These are phyloP conservation scores for Durio zibethinus DNA, from an alignment of 345 rosid species.

Conservation along the genomic window DNA sequence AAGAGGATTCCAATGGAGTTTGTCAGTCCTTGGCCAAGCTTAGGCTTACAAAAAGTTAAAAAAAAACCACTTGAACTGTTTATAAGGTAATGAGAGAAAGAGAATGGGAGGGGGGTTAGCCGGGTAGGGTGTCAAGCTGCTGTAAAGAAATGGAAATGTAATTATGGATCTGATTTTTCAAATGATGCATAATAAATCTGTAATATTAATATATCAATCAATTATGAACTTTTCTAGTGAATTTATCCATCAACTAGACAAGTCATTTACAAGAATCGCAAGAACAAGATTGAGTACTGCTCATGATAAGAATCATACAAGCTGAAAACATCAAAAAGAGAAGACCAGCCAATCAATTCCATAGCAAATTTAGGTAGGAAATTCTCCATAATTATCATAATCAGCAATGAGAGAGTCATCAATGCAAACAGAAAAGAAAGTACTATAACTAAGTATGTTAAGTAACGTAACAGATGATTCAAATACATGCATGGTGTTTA, in stretches of 20 bases:
- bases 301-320: neutral
- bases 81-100: neutral
- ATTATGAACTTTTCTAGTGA: neutral
- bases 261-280: too few relatives aligned
- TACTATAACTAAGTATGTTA: neutral
- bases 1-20: conserved; percentile 10
- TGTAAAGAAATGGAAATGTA: conserved; percentile 17
- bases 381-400: neutral
- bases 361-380: neutral
- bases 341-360: neutral
- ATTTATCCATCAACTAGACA: neutral
- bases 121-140: neutral
- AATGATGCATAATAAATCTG: conserved; percentile 2
- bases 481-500: neutral
- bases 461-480: neutral
- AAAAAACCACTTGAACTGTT: neutral
- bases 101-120: neutral
- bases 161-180: conserved; percentile 21
- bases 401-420: neutral
- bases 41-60: conserved; percentile 2
- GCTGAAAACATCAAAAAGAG: neutral
- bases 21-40: conserved; percentile 13
- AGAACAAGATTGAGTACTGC: neutral
- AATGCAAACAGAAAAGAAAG: neutral
- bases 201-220: neutral